Evolutionary conservation across 768 basidiomycete genomes (phyloP).

Genomic region (Amanita pallidorosea): DNA sequence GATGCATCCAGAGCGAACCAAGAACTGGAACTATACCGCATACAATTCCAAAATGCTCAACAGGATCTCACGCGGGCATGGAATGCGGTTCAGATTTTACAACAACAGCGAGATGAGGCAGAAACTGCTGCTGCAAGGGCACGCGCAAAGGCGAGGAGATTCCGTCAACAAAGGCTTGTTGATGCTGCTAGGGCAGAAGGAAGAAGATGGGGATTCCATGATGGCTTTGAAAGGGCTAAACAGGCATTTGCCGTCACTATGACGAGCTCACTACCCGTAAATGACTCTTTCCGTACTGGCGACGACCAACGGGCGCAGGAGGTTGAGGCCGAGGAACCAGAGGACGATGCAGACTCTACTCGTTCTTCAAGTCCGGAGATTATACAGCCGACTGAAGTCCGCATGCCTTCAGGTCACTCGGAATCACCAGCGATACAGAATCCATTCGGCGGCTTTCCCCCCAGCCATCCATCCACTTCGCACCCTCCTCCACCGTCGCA

Average conservation of each 20-base stretch:
- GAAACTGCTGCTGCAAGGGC: slow-evolving; percentile 43
- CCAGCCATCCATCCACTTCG: background rate
- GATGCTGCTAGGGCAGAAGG: slow-evolving; percentile 50
- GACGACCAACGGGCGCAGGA: background rate
- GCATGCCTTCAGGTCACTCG: slow-evolving; percentile 1
- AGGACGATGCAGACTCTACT: background rate
- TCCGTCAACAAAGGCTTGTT: slow-evolving; percentile 40
- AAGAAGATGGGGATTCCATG: slow-evolving; percentile 36
- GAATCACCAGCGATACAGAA: background rate
- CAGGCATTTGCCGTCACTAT: slow-evolving; percentile 14
- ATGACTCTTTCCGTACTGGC: background rate
- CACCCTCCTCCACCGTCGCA: background rate
- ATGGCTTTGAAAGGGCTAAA: slow-evolving; percentile 31
- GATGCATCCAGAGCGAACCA: slow-evolving; percentile 24
- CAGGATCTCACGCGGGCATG: slow-evolving; percentile 45
- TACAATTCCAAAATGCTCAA: slow-evolving; percentile 29
- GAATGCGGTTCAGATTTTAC: slow-evolving; percentile 33
- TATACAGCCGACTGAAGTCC: slow-evolving; percentile 5
- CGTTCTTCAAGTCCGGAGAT: slow-evolving; percentile 4
- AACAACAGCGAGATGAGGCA: slow-evolving; percentile 46
- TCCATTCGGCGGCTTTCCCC: background rate
- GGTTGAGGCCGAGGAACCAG: background rate
- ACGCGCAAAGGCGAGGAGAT: slow-evolving; percentile 35
- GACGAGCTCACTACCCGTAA: background rate
- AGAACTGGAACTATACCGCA: slow-evolving; percentile 26